A percentile compares a stretch with the other conserved stretches of the same genome.
phyloP scores from a whole-genome alignment of 352 stramenopile genomes.

The Phytophthora foliorum region DNA sequence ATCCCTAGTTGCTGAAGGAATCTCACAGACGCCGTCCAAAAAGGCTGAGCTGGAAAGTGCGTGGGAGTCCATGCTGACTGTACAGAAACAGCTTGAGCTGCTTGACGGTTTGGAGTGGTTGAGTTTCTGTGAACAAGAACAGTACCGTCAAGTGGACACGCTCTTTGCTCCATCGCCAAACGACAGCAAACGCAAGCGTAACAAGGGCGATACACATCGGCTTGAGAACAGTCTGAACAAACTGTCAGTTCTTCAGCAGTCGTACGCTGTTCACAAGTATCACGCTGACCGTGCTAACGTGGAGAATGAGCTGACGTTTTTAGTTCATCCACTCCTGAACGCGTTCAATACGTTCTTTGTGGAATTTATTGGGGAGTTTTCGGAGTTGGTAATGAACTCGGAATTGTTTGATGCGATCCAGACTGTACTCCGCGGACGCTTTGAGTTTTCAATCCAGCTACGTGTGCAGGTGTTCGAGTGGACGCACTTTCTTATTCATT shows the following conservation, averaged over 20 bases:
- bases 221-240: conserved; percentile 46
- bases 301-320: conserved; percentile 79
- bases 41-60: conserved; percentile 39
- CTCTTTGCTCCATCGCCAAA: conserved; percentile 35
- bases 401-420: conserved; percentile 42
- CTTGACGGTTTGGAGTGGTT: conserved; percentile 73
- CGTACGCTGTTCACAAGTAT: conserved; percentile 83
- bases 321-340: conserved; percentile 77
- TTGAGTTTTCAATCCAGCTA: conserved; percentile 85
- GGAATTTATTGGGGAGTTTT: conserved; percentile 30
- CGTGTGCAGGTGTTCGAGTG: conserved; percentile 65
- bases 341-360: conserved; percentile 63
- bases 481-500: conserved; percentile 88
- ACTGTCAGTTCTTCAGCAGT: conserved; percentile 84
- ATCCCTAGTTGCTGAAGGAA: conserved; percentile 27
- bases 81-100: conserved; percentile 61
- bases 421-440: conserved; percentile 63
- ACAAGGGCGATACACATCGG: conserved; percentile 14
- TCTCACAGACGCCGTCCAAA: conserved; percentile 10
- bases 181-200: conserved; percentile 27
- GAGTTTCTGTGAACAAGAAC: conserved; percentile 76
- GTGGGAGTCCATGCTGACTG: conserved; percentile 50
- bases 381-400: conserved; percentile 6
- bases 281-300: conserved; percentile 76
- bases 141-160: conserved; percentile 64